Evolutionary conservation across 441 rosid genomes (phyloP), one percentile per base, ranked within the genome.

Genomic region (Arabidopsis hybrid): DNA sequence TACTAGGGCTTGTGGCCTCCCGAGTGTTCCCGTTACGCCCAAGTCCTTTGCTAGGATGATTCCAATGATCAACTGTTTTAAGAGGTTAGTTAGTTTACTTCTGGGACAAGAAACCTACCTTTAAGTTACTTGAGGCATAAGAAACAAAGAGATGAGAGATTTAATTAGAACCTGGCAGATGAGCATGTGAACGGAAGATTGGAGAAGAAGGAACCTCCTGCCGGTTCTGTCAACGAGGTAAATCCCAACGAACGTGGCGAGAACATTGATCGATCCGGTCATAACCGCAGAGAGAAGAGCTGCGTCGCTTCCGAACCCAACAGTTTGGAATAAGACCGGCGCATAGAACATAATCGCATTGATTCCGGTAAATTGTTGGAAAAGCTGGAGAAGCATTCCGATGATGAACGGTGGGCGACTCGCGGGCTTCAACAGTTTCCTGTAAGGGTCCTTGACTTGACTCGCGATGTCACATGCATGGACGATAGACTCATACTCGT

Each of bases 341-440:
- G 97, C 99, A 18, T 94, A 94, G 77, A 94, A 90, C 99, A 94
- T 88, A 64, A 94, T 94, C 6, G 97, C 99, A 67, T 94, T 94
- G 81, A 94, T 94, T 26, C 99, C 99, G 0, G 99, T 94, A 72
- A 77, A 89, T 74, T 90, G 99, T 76, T 94, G 99, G 89, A 94
- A 94, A 36, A 92, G 63, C 91, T 94, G 92, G 2, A 84, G 71
- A 51, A 74, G 7, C 63, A 82, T 71, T 47, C 87, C 87, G 10
- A 87, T 86, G 16, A 87, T 83, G 3, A 87, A 83, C 6, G 83
- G 94, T 5, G 92, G 88, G 17, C 85, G 62, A 75, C 85, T 86
- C 1, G 71, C 67, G 3, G 67, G 78, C 67, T 82, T 77, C 79
- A 82, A 74, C 13, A 89, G 83, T 21, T 78, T 77, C 47, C 62